Evolutionary conservation across 148 eudicot genomes (phyloP), one percentile per base, ranked within the genome.

Genomic region (Gaultheria prostrata): DNA sequence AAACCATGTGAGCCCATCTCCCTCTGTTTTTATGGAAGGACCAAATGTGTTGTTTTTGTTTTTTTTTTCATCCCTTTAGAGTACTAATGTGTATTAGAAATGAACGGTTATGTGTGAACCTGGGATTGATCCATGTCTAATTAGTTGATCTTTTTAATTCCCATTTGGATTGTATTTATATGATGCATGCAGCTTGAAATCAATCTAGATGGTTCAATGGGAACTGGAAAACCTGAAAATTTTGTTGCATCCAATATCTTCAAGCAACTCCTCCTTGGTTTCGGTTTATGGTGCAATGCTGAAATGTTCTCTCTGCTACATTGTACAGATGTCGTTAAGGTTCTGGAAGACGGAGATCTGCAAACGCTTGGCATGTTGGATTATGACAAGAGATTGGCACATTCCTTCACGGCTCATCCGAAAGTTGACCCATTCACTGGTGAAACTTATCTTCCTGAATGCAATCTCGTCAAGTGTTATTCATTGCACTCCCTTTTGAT

Each of bases 281-380:
- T 54, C 24, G 48, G 2, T 8, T 45, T 77, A 5, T 72, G 17
- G 56, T 53, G 75, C 83, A 67, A 18, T 77, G 33, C 13, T 77
- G 51, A 63, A 13, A 56, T 77, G 12, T 76, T 75, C 8, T 32
- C 11, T 30, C 69, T 77, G 6, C 86, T 49, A 20, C 74, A 75
- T 48, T 70, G 6, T 85, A 49, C 85, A 95, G 99, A 97, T 87
- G 99, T 83, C 63, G 85, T 97, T 82, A 90, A 90, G 89, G 95
- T 97, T 74, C 85, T 97, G 89, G 99, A 97, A 90, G 98, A 97
- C 88, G 99, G 99, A 80, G 99, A 93, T 85, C 84, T 95, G 83
- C 99, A 97, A 88, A 97, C 99, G 71, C 88, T 95, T 83, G 99
- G 99, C 86, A 79, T 97, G 90, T 85, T 97, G 88, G 99, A 97